Percentiles rank a stretch among this genome's conserved stretches.
phyloP scores from a whole-genome alignment of 2,329 filamentous ascomycete species.

The Microdochium nivale region DNA sequence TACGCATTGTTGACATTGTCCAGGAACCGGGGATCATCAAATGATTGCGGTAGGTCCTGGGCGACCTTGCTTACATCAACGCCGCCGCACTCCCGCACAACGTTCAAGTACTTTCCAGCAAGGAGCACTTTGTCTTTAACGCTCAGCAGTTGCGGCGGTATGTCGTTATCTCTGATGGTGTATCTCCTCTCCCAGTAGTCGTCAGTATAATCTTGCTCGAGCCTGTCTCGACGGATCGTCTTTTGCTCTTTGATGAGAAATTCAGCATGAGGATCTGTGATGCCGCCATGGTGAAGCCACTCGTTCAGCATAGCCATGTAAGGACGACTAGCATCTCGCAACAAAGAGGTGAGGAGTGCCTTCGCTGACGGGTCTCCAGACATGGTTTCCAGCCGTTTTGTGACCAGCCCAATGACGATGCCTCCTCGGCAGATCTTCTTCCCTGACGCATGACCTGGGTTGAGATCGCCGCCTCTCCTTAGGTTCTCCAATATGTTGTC shows the following conservation, averaged over 20 bases:
- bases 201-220: constrained; percentile 96
- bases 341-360: constrained; percentile 67
- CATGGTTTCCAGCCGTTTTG: constrained; percentile 76
- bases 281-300: constrained; percentile 93
- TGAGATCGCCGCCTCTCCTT: constrained; percentile 75
- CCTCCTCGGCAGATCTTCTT: constrained; percentile 98
- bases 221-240: constrained; percentile 80
- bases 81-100: constrained; percentile 92
- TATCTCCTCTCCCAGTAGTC: constrained; percentile 99
- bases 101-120: constrained; percentile 95
- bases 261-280: constrained; percentile 87
- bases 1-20: constrained; percentile 96
- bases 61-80: constrained; percentile 88
- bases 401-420: constrained; percentile 81
- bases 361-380: constrained; percentile 88
- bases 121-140: constrained; percentile 92
- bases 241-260: constrained; percentile 95
- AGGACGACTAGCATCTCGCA: constrained; percentile 82
- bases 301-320: constrained; percentile 99
- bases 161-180: constrained; percentile 82
- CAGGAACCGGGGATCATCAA: constrained; percentile 84
- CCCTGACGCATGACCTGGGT: constrained; percentile 67
- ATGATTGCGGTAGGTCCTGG: constrained; percentile 79
- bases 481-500: constrained; percentile 90
- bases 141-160: constrained; percentile 83